Evolutionary conservation across 2,329 filamentous ascomycete species (phyloP), one percentile per base, ranked within the genome.

Genomic region (Trichoderma pleuroti): DNA sequence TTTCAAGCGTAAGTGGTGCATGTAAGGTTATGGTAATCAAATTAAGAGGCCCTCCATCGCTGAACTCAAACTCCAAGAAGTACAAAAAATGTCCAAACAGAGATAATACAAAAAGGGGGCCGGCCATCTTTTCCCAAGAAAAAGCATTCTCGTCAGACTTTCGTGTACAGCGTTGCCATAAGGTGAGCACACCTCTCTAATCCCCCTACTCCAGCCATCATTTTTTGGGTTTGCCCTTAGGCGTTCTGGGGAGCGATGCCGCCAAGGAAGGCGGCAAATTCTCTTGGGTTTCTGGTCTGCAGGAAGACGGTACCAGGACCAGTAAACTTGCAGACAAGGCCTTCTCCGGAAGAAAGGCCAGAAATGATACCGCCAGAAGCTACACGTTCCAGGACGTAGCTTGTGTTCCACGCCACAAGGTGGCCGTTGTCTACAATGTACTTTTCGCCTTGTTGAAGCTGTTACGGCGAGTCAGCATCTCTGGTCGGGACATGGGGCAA

Each of bases 371-470:
- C 96, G 2, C 96, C 96, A 4, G 92, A 96, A 0, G 95, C 91
- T 5, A 97, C 92, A 18, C 96, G 90, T 82, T 98, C 94, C 73
- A 99, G 89, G 5, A 93, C 87, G 77, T 98, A 99, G 77, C 97
- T 93, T 78, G 92, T 94, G 79, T 98, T 98, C 96, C 96, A 99
- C 0, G 96, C 95, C 0, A 98, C 94, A 1, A 98, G 86, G 75
- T 98, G 94, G 4, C 93, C 93, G 76, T 97, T 97, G 77, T 97
- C 93, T 70, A 98, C 90, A 74, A 96, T 93, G 81, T 98, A 98
- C 75, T 91, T 92, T 79, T 98, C 95, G 11, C 91, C 91, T 14
- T 90, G 87, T 57, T 80, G 81, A 32, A 91, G 83, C 85, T 86
- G 63, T 46, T 1, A 26, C 1, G 24, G 12, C 65, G 12, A 64